Evolutionary conservation across 2,329 filamentous ascomycete species (phyloP), one percentile per base, ranked within the genome.

Genomic region (Neonectria neomacrospora): DNA sequence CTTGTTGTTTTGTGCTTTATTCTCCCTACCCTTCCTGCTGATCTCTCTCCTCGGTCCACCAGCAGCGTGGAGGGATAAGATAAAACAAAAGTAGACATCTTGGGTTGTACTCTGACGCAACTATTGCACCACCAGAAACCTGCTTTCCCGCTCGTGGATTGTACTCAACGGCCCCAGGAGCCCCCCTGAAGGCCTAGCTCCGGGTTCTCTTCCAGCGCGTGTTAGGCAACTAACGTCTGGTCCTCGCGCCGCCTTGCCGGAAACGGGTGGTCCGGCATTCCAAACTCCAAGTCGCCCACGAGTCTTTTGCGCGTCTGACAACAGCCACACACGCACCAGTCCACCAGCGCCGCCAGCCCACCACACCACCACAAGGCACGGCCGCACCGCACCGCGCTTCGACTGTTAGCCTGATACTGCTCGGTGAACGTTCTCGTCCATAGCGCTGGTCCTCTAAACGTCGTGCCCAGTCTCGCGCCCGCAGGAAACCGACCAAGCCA

Each of bases 401-500:
- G 30, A 41, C 39, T 58, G 61, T 61, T 73, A 71, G 71, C 53
- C 54, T 67, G 53, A n/a, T 61, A 39, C 60, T 59, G 66, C 70
- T 75, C 74, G 74, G 74, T 76, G 74, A 76, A 63, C 71, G 64
- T 76, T 76, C 73, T 75, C 52, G 73, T 76, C 66, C 26, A 67
- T 72, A 72, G 73, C 68, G 67, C 64, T 58, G 41, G 48, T 60
- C 63, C 60, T 58, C 63, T 61, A 66, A 61, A 63, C 64, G 63
- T 67, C 64, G 66, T 68, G 68, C 67, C 64, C 66, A 66, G 64
- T 52, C 50, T 67, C 65, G 67, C 67, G 64, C 64, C 68, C 65
- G 61, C 70, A 72, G 70, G 53, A 51, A 65, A 71, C 70, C 67
- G 65, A 62, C 65, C 61, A 61, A 69, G 68, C 68, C 68, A 73